These are phyloP conservation scores for Taphrina deformans DNA, from an alignment of 1,139 yeast genomes.

Conservation along the genomic window DNA sequence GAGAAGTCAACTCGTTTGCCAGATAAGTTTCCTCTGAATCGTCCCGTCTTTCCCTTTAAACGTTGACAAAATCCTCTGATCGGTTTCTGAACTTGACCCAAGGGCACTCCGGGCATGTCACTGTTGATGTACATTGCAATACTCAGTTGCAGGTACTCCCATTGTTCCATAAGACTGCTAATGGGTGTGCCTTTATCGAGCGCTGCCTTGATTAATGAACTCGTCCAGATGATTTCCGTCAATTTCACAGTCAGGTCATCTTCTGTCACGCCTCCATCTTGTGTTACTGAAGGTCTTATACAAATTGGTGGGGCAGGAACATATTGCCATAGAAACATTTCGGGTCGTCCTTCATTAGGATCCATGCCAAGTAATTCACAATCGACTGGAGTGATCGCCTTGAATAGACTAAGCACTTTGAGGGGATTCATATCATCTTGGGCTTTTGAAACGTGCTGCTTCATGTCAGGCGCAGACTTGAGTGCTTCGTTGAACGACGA, in stretches of 20 bases:
- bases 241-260: slow-evolving; percentile 95
- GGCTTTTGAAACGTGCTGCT: slow-evolving; percentile 79
- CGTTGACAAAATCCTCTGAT: slow-evolving; percentile 97
- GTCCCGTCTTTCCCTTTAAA: slow-evolving; percentile 96
- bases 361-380: slow-evolving; percentile 92
- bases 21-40: slow-evolving; percentile 95
- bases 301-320: slow-evolving; percentile 99
- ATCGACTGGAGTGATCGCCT: slow-evolving; percentile 79
- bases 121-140: slow-evolving; percentile 97
- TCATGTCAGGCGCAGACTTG: slow-evolving; percentile 81
- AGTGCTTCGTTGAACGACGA: slow-evolving; percentile 64
- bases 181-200: slow-evolving; percentile 91
- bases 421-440: slow-evolving; percentile 93
- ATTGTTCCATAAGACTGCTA: slow-evolving; percentile 92
- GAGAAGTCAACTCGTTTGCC: slow-evolving; percentile 99
- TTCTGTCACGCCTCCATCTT: slow-evolving; percentile 89
- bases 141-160: slow-evolving; percentile 94
- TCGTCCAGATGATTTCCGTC: slow-evolving; percentile 95
- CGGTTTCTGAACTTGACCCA: slow-evolving; percentile 54
- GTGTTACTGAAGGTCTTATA: slow-evolving; percentile 97
- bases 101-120: slow-evolving; percentile 61
- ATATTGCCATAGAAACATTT: slow-evolving; percentile 94
- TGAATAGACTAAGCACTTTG: slow-evolving; percentile 81
- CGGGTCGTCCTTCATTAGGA: slow-evolving; percentile 90
- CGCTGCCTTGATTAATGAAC: slow-evolving; percentile 88